phyloP scores from a whole-genome alignment of 208 protist species.

The Leptomonas seymouri region DNA sequence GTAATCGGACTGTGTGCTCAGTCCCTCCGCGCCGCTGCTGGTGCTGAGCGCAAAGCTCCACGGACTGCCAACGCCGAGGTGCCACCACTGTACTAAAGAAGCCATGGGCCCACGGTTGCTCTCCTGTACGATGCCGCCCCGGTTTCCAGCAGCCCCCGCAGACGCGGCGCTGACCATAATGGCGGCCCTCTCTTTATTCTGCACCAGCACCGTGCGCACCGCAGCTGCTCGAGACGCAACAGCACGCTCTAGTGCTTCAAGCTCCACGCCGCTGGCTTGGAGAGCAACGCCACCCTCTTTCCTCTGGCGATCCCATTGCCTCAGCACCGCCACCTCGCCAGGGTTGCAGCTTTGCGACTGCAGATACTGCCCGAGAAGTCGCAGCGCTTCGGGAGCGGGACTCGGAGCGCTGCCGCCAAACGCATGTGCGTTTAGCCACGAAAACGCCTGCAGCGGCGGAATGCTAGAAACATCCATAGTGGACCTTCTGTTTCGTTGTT shows the following conservation, averaged over 20 bases:
- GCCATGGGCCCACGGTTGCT: conserved; percentile 1
- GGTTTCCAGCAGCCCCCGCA: neutral
- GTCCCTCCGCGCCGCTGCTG: neutral
- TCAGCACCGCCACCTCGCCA: conserved; percentile 22
- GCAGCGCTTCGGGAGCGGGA: conserved; percentile 1
- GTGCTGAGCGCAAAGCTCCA: conserved; percentile 15
- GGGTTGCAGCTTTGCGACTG: conserved; percentile 20
- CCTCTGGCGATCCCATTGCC: conserved; percentile 2
- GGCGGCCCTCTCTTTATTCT: conserved; percentile 1
- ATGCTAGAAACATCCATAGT: neutral
- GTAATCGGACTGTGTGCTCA: neutral
- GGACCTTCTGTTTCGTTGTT: conserved; percentile 11
- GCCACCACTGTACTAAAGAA: conserved; percentile 30
- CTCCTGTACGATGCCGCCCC: neutral
- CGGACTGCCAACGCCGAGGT: conserved; percentile 13
- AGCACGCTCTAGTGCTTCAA: neutral
- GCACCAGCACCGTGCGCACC: conserved; percentile 5
- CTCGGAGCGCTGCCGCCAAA: neutral
- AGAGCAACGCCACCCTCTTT: neutral
- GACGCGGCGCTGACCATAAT: conserved; percentile 8
- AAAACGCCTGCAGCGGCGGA: conserved; percentile 22
- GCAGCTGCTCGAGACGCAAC: conserved; percentile 8
- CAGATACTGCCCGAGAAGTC: conserved; percentile 9
- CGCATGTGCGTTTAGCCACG: conserved; percentile 6
- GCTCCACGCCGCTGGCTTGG: neutral